These are phyloP conservation scores for Nemophila menziesii DNA, from an alignment of 257 asterid species.

Conservation along the genomic window DNA sequence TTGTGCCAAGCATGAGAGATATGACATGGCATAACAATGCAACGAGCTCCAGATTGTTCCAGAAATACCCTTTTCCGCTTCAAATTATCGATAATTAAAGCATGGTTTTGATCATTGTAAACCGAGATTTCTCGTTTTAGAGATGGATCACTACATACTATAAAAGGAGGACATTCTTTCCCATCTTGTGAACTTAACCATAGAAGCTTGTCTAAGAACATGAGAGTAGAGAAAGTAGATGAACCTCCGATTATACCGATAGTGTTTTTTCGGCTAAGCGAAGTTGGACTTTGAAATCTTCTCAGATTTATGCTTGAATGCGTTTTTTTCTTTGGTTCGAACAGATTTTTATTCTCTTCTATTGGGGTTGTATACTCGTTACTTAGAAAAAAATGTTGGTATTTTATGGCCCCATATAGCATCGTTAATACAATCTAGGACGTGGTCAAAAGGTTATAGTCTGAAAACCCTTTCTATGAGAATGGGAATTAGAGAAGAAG, in stretches of 20 bases:
- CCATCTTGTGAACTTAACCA: constrained; percentile 13
- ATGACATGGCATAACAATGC: constrained; percentile 23
- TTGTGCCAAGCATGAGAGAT: constrained; percentile 13
- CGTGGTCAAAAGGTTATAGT: too few species aligned
- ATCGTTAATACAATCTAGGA: too few species aligned
- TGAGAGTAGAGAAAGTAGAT: constrained; percentile 15
- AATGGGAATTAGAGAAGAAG: too few species aligned
- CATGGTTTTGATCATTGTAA: not conserved
- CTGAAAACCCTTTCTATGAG: too few species aligned
- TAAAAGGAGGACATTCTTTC: constrained; percentile 14
- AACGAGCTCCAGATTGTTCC: constrained; percentile 18
- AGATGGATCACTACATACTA: constrained; percentile 12
- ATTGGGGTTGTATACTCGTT: not conserved
- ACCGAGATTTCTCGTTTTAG: constrained; percentile 1
- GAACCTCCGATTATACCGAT: constrained; percentile 21
- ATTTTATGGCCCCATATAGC: constrained; percentile 4
- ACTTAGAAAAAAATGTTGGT: not conserved
- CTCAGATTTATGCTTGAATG: constrained; percentile 2
- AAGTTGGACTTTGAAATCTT: constrained; percentile 1
- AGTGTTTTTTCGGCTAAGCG: constrained; percentile 6
- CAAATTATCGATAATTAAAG: constrained; percentile 12
- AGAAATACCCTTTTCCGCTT: constrained; percentile 15
- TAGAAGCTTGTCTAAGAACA: constrained; percentile 19
- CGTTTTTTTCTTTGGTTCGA: not conserved
- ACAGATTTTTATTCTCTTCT: not conserved